Evolutionary conservation across 805 yeast genomes (phyloP).

Genomic region (Maudiozyma serrabonitensis): DNA sequence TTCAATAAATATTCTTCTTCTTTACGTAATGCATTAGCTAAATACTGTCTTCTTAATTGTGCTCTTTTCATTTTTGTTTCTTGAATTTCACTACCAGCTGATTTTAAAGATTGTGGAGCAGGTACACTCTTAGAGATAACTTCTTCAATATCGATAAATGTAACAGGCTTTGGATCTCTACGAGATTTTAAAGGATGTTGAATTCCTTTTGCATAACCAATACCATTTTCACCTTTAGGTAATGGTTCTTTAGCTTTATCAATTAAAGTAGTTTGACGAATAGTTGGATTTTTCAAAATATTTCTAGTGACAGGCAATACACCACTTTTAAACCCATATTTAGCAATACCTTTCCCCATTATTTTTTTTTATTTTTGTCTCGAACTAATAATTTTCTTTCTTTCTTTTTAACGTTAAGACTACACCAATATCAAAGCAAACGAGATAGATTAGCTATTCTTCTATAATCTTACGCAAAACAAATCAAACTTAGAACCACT

Average conservation of each 20-base stretch:
- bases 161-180: slow-evolving; percentile 45
- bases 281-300: slow-evolving; percentile 58
- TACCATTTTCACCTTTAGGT: slow-evolving; percentile 33
- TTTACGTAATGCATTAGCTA: slow-evolving; percentile 48
- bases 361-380: neutral
- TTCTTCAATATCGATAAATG: slow-evolving; percentile 49
- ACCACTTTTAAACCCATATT: slow-evolving; percentile 61
- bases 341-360: slow-evolving; percentile 40
- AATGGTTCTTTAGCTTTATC: slow-evolving; percentile 38
- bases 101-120: slow-evolving; percentile 31
- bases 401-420: neutral
- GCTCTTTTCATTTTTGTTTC: slow-evolving; percentile 31
- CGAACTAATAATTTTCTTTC: neutral
- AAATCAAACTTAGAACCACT: no score
- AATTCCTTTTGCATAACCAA: slow-evolving; percentile 63
- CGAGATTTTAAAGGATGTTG: slow-evolving; percentile 56
- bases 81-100: slow-evolving; percentile 13
- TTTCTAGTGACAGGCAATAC: slow-evolving; percentile 70
- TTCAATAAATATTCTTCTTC: slow-evolving; percentile 42
- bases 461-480: no score
- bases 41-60: slow-evolving; percentile 62
- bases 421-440: no score
- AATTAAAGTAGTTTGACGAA: slow-evolving; percentile 33
- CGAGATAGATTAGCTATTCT: no score
- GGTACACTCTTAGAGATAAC: slow-evolving; percentile 46